Evolutionary conservation across 768 basidiomycete species (phyloP).

Genomic region (Fibroporia radiculosa): DNA sequence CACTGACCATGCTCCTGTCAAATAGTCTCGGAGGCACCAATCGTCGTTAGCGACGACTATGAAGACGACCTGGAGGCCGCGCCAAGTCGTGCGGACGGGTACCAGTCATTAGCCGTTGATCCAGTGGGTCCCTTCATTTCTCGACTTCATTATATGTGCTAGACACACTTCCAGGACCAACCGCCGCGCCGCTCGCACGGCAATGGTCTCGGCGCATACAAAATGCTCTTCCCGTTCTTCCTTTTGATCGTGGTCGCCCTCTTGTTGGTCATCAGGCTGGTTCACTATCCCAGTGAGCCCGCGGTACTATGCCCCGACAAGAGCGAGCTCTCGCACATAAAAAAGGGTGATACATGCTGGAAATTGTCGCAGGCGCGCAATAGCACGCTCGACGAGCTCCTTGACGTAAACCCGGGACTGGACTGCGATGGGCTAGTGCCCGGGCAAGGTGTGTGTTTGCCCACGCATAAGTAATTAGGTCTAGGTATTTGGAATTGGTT

Average conservation of each 20-base stretch:
- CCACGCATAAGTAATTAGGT: too few relatives aligned
- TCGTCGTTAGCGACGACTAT: slow-evolving; percentile 13
- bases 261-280: slow-evolving; percentile 56
- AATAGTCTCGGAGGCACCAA: slow-evolving; percentile 8
- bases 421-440: slow-evolving; percentile 53
- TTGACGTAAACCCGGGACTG: slow-evolving; percentile 43
- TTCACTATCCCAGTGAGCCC: slow-evolving; percentile 24
- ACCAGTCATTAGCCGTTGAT: slow-evolving; percentile 45
- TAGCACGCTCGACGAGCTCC: slow-evolving; percentile 43
- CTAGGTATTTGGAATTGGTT: too few relatives aligned
- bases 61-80: slow-evolving; percentile 50
- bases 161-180: slow-evolving; percentile 1
- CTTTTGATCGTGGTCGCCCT: slow-evolving; percentile 57
- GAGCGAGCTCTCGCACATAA: slow-evolving; percentile 36
- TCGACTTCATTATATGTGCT: background rate
- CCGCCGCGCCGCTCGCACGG: background rate
- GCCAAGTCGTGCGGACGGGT: slow-evolving; percentile 45
- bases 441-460: slow-evolving; percentile 54
- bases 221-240: slow-evolving; percentile 65
- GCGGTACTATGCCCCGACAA: slow-evolving; percentile 10
- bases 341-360: slow-evolving; percentile 63
- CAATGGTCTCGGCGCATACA: slow-evolving; percentile 32
- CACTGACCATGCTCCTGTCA: slow-evolving; percentile 1
- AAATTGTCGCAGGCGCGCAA: slow-evolving; percentile 43
- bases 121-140: slow-evolving; percentile 28